Evolutionary conservation across 106 monocot genomes (phyloP).

Genomic region (Allium fistulosum): DNA sequence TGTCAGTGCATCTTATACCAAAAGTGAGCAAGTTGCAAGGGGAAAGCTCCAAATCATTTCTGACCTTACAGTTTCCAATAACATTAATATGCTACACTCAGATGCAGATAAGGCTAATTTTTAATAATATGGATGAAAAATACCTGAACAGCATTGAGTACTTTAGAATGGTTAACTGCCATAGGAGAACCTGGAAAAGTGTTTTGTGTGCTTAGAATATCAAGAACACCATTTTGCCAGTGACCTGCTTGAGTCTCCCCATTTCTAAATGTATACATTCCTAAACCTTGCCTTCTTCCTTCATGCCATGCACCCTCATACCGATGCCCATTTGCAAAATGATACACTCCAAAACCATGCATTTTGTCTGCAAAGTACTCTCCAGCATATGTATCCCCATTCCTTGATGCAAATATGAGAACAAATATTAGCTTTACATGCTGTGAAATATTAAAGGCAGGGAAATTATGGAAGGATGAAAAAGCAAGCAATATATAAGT

Average conservation of each 20-base stretch:
- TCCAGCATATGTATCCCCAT: conserved; percentile 79
- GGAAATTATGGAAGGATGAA: no score
- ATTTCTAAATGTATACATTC: conserved; percentile 69
- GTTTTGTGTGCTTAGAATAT: conserved; percentile 53
- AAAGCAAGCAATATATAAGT: no score
- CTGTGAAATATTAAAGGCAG: no score
- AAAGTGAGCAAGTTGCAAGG: no score
- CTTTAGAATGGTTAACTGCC: conserved; percentile 76
- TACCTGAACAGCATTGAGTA: conserved; percentile 92
- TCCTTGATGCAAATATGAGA: conserved; percentile 25
- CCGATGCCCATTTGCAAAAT: conserved; percentile 72
- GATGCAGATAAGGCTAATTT: no score
- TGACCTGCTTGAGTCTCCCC: conserved; percentile 64
- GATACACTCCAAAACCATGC: conserved; percentile 75
- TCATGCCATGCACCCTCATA: conserved; percentile 95
- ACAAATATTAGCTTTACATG: background rate
- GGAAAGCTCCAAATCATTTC: no score
- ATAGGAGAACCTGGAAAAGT: conserved; percentile 44
- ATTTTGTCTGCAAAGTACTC: conserved; percentile 93
- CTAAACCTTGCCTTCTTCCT: conserved; percentile 70
- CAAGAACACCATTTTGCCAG: conserved; percentile 65
- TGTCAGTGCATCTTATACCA: no score
- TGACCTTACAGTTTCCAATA: no score
- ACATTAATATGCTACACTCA: no score
- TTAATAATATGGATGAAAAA: background rate